Evolutionary conservation across 2,329 filamentous ascomycete genomes (phyloP).

Genomic region (Monascus ruber): DNA sequence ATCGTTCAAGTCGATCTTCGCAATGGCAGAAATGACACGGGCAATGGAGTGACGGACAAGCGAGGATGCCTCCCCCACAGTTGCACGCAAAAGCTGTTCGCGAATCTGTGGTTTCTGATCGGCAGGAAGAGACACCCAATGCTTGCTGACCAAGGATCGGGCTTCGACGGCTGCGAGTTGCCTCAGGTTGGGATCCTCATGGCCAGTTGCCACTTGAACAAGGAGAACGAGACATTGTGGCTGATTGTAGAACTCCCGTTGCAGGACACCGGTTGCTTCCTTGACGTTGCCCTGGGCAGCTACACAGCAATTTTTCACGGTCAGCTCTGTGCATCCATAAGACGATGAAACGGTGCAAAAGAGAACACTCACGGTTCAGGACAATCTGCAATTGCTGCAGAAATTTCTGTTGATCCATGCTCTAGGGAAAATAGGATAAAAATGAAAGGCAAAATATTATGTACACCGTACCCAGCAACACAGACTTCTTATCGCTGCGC

Average conservation of each 20-base stretch:
- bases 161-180: conserved; percentile 90
- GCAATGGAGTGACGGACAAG: conserved; percentile 77
- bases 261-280: conserved; percentile 76
- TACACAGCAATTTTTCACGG: conserved; percentile 24
- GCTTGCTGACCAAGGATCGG: conserved; percentile 67
- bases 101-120: conserved; percentile 72
- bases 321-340: conserved; percentile 1
- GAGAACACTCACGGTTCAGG: conserved; percentile 60
- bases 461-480: too few species aligned
- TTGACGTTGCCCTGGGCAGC: conserved; percentile 85
- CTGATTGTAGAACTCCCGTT: conserved; percentile 85
- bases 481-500: too few species aligned
- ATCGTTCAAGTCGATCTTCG: conserved; percentile 74
- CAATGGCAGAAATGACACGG: conserved; percentile 77
- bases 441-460: too few species aligned
- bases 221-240: conserved; percentile 75
- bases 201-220: conserved; percentile 75
- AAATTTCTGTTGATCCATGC: conserved; percentile 74
- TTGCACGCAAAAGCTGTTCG: conserved; percentile 70
- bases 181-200: conserved; percentile 59
- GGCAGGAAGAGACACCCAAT: conserved; percentile 65
- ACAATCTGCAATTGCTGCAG: conserved; percentile 77
- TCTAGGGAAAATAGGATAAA: conserved; percentile 7
- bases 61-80: conserved; percentile 65
- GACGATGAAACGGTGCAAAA: conserved; percentile 1